phyloP scores from a whole-genome alignment of 441 rosid species.

The Syzygium malaccense region DNA sequence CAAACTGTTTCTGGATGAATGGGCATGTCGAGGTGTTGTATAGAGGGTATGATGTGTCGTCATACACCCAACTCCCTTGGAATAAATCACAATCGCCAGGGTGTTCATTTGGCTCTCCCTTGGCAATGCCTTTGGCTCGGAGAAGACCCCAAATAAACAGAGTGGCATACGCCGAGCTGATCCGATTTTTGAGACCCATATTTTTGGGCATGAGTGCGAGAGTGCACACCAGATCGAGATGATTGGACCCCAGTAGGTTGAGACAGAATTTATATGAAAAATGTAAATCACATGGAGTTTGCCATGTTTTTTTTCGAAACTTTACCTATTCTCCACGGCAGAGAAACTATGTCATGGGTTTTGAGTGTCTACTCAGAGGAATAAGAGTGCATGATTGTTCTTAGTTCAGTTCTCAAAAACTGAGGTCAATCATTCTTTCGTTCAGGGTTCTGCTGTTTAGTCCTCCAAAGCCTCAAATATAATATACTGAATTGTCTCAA shows the following conservation, averaged over 20 bases:
- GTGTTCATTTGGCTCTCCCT: neutral
- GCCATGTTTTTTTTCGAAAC: neutral
- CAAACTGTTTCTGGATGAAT: neutral
- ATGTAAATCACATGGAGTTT: neutral
- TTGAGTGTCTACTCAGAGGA: neutral
- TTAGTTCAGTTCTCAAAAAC: neutral
- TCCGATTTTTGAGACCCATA: neutral
- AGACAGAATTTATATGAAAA: neutral
- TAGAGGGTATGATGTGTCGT: neutral
- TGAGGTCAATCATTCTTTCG: neutral
- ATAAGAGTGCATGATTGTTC: neutral
- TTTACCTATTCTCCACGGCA: neutral
- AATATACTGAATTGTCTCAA: neutral
- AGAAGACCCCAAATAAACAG: neutral
- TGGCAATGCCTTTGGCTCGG: neutral
- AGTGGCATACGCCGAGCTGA: neutral
- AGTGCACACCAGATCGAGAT: neutral
- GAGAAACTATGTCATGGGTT: neutral
- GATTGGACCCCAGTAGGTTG: neutral
- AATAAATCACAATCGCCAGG: neutral
- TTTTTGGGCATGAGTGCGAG: neutral
- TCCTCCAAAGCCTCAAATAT: neutral
- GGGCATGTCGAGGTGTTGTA: constrained; percentile 2
- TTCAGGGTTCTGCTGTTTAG: neutral
- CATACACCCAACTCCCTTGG: constrained; percentile 2